phyloP scores from a whole-genome alignment of 208 protist genomes.

The Spironucleus salmonicida region DNA sequence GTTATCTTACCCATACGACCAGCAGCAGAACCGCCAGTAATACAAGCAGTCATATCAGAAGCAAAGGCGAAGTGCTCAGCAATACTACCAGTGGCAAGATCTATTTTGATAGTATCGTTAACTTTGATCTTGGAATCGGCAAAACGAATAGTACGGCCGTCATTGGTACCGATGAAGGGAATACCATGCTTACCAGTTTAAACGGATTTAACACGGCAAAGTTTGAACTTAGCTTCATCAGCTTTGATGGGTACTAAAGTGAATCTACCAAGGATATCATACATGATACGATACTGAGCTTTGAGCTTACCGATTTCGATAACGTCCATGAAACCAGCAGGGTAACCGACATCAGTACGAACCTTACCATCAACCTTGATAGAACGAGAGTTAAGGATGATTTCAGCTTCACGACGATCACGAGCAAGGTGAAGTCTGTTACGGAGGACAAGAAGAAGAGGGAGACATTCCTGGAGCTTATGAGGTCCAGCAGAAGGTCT shows the following conservation, averaged over 20 bases:
- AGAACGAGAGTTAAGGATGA: conserved; percentile 80
- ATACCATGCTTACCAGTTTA: conserved; percentile 69
- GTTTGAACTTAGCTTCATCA: conserved; percentile 80
- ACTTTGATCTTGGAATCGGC: conserved; percentile 77
- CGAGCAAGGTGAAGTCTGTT: conserved; percentile 93
- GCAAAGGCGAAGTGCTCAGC: conserved; percentile 64
- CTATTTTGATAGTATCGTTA: conserved; percentile 87
- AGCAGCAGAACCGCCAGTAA: conserved; percentile 84
- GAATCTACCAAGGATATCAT: conserved; percentile 96
- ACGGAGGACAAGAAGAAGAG: conserved; percentile 66
- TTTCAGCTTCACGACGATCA: conserved; percentile 74
- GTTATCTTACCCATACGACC: conserved; percentile 90
- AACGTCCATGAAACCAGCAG: conserved; percentile 86
- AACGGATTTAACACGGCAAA: conserved; percentile 73
- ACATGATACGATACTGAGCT: conserved; percentile 91
- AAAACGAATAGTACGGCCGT: conserved; percentile 96
- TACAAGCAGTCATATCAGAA: conserved; percentile 72
- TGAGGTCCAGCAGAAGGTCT: conserved; percentile 83
- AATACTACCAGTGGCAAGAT: conserved; percentile 77
- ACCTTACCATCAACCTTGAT: conserved; percentile 87
- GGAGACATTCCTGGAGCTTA: conserved; percentile 79
- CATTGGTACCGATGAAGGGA: conserved; percentile 86
- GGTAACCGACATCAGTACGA: conserved; percentile 83
- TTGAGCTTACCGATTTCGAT: conserved; percentile 86
- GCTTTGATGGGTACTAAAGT: conserved; percentile 72